Conservation (phyloP, 495 filamentous ascomycete species). For the Penicillium paradoxum region DNA sequence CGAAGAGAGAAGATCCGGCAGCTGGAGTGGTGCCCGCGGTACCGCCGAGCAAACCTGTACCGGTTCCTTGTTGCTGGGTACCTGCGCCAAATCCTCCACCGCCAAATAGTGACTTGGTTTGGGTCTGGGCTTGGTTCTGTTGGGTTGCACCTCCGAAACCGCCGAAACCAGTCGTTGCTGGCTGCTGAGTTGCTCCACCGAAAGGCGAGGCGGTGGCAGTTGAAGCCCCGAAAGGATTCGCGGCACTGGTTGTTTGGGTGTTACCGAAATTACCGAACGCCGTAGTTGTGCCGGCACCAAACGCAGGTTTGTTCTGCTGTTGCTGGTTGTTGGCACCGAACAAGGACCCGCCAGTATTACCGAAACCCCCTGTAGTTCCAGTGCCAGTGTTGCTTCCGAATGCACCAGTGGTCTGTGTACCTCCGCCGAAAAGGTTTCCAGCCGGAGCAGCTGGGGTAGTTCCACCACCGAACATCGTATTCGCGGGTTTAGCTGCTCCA, state of each 20-base stretch:
- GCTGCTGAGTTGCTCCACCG: constrained; percentile 39
- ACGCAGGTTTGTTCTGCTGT: constrained; percentile 33
- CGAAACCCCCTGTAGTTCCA: constrained; percentile 19
- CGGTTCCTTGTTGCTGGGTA: constrained; percentile 34
- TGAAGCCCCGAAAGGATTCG: constrained; percentile 31
- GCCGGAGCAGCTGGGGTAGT: constrained; percentile 26
- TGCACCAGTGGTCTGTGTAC: constrained; percentile 18
- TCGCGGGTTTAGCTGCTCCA: constrained; percentile 35
- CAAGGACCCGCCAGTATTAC: constrained; percentile 33
- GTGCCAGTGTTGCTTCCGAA: constrained; percentile 31
- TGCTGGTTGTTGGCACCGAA: constrained; percentile 46
- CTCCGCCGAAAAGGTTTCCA: constrained; percentile 14
- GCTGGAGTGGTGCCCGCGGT: constrained; percentile 24
- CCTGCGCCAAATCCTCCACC: constrained; percentile 34
- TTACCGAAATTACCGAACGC: constrained; percentile 37
- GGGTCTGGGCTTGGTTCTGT: constrained; percentile 37
- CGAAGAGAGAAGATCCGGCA: constrained; percentile 36
- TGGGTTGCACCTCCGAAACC: constrained; percentile 35
- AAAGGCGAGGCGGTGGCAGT: constrained; percentile 34
- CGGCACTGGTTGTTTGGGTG: constrained; percentile 29
- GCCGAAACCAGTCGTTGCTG: constrained; percentile 32
- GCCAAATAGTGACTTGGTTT: constrained; percentile 39
- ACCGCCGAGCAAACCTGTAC: constrained; percentile 43
- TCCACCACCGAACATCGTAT: constrained; percentile 35
- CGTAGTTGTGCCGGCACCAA: constrained; percentile 34